Conservation (phyloP, 1,139 yeast genomes). For the Taphrina pruni region DNA sequence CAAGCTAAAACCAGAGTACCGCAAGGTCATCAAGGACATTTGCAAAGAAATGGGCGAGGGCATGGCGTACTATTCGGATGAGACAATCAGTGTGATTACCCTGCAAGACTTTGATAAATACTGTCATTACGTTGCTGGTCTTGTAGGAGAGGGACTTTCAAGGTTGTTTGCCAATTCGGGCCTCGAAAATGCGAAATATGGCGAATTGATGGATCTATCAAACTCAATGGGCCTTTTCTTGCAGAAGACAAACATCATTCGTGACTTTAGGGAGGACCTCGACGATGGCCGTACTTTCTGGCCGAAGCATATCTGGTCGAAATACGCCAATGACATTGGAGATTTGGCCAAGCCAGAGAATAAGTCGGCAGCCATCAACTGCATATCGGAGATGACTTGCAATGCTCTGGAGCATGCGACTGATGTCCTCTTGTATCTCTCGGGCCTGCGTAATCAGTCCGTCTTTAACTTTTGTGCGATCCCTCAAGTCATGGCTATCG, state of each 20-base stretch:
- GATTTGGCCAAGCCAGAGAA: conserved; percentile 65
- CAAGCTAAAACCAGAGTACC: conserved; percentile 74
- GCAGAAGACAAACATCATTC: conserved; percentile 92
- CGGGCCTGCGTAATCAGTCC: conserved; percentile 79
- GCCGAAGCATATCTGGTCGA: conserved; percentile 93
- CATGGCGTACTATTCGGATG: conserved; percentile 92
- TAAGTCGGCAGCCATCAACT: conserved; percentile 58
- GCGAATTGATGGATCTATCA: conserved; percentile 51
- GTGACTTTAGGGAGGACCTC: conserved; percentile 93
- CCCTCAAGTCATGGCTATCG: conserved; percentile 98
- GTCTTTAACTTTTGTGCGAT: conserved; percentile 91
- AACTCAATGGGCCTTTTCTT: conserved; percentile 94
- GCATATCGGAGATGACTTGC: conserved; percentile 75
- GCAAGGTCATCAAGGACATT: conserved; percentile 76
- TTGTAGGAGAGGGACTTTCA: conserved; percentile 95
- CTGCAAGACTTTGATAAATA: conserved; percentile 82
- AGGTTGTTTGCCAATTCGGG: conserved; percentile 73
- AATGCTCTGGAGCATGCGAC: conserved; percentile 79
- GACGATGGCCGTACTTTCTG: conserved; percentile 93
- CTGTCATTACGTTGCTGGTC: conserved; percentile 97
- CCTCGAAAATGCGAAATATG: conserved; percentile 51
- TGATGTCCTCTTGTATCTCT: conserved; percentile 76
- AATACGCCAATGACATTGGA: conserved; percentile 60
- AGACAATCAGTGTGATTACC: conserved; percentile 73
- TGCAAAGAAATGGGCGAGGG: conserved; percentile 92